phyloP scores from a whole-genome alignment of 2,329 filamentous ascomycete species.

The Juglanconis sp. region DNA sequence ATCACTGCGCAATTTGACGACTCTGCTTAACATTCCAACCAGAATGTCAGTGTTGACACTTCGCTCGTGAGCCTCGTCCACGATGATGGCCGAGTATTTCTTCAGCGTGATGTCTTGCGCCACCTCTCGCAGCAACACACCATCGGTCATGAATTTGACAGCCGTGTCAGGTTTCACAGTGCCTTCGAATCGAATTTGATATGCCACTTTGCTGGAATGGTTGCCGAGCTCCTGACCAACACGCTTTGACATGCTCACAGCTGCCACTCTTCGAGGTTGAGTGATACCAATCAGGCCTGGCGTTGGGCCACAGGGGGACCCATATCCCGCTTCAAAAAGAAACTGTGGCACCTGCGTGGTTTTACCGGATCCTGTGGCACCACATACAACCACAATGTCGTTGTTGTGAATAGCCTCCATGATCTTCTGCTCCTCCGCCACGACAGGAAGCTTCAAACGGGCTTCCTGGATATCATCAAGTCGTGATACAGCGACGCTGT shows the following conservation, averaged over 20 bases:
- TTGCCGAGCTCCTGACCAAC: constrained; percentile 82
- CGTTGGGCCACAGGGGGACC: constrained; percentile 70
- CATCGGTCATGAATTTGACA: constrained; percentile 99
- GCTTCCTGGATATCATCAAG: constrained; percentile 71
- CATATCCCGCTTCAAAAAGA: constrained; percentile 89
- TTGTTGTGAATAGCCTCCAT: constrained; percentile 98
- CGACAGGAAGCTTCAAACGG: constrained; percentile 78
- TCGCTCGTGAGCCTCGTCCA: constrained; percentile 95
- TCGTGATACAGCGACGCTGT: constrained; percentile 69
- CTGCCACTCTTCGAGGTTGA: constrained; percentile 89
- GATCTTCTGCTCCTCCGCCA: constrained; percentile 92
- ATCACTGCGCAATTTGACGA: constrained; percentile 77
- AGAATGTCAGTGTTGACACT: constrained; percentile 97
- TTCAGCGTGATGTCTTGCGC: constrained; percentile 81
- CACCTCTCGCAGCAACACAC: constrained; percentile 88
- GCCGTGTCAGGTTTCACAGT: constrained; percentile 76
- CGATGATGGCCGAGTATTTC: constrained; percentile 90
- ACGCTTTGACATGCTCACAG: constrained; percentile 93
- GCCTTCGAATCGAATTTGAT: constrained; percentile 94
- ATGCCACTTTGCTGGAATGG: constrained; percentile 74
- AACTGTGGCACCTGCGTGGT: constrained; percentile 98
- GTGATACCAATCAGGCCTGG: constrained; percentile 94
- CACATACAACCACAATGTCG: constrained; percentile 85
- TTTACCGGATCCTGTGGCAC: constrained; percentile 94
- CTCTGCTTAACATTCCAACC: constrained; percentile 94